Base-by-base conservation (phyloP, 2,329 filamentous ascomycete genomes). In the Shiraia sp. region DNA sequence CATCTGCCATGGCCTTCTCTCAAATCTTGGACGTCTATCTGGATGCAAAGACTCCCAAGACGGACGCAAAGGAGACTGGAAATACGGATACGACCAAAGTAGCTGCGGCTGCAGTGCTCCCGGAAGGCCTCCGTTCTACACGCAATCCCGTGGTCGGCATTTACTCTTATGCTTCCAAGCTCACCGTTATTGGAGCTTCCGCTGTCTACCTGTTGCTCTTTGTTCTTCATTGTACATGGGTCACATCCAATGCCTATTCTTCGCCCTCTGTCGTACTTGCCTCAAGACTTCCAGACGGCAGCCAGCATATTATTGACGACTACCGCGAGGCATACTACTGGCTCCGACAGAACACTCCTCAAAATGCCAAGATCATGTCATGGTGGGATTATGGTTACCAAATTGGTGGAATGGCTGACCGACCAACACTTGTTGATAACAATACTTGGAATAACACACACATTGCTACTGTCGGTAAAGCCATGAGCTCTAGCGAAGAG, bases 331-430 rank as follows among this genome's bases (percentile, higher is more conserved):
- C 93, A 2, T 99, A 99, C 75, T 95, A 99, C 75, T 99, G 93
- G 93, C 85, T 99, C 35, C 88, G 93, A 51, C 93, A 99, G 73
- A 99, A 99, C 77, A 99, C 95, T 8, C 80, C 86, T 47, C 82
- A 92, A 55, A 88, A 96, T 61, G 91, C 95, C 66, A 99, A 97
- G 80, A 87, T 99, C 68, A 97, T 97, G 92, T 93, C 91, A 1
- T 99, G 93, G 93, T 99, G 93, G 93, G 93, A 99, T 70, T 99
- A 99, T 65, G 93, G 93, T 54, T 99, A 99, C 76, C 93, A 99
- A 75, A 99, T 99, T 71, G 93, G 93, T 75, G 93, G 93, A 56
- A 99, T 99, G 93, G 93, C 93, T 35, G 93, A 99, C 71, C 83
- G 93, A 40, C 93, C 93, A 24, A 99, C 93, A 1, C 79, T 99